Conservation (phyloP, 2,329 filamentous ascomycete species). For the Mollisia scopiformis region DNA sequence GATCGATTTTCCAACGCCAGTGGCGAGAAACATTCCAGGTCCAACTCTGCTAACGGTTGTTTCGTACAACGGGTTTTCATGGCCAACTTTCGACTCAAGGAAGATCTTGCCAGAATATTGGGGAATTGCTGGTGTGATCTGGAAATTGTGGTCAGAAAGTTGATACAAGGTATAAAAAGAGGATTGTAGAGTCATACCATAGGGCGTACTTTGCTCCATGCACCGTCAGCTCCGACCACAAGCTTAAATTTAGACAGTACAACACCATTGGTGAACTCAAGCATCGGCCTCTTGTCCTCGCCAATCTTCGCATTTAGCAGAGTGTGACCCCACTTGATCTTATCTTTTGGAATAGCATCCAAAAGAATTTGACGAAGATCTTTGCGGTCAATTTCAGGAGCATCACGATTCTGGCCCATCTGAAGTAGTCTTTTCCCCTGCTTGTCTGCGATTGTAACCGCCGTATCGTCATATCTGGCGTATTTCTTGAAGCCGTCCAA, state of each 20-base stretch:
- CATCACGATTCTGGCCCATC: slow-evolving; percentile 34
- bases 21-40: slow-evolving; percentile 15
- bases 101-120: slow-evolving; percentile 18
- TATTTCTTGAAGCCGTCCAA: slow-evolving; percentile 40
- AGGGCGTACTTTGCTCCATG: slow-evolving; percentile 43
- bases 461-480: slow-evolving; percentile 34
- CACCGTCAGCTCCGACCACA: slow-evolving; percentile 45
- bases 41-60: slow-evolving; percentile 14
- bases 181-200: slow-evolving; percentile 2
- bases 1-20: slow-evolving; percentile 13
- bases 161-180: slow-evolving; percentile 1
- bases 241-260: slow-evolving; percentile 36
- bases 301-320: slow-evolving; percentile 16
- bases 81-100: slow-evolving; percentile 17
- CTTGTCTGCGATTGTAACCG: slow-evolving; percentile 24
- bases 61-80: slow-evolving; percentile 15
- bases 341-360: slow-evolving; percentile 24
- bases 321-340: slow-evolving; percentile 27
- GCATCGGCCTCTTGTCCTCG: not conserved
- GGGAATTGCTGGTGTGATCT: slow-evolving; percentile 16
- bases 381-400: slow-evolving; percentile 34
- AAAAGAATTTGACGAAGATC: slow-evolving; percentile 31
- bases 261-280: not conserved
- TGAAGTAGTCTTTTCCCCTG: slow-evolving; percentile 27
- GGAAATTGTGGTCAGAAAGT: slow-evolving; percentile 11